Conservation (phyloP, 1,139 yeast species). For the Meyerozyma sp. region DNA sequence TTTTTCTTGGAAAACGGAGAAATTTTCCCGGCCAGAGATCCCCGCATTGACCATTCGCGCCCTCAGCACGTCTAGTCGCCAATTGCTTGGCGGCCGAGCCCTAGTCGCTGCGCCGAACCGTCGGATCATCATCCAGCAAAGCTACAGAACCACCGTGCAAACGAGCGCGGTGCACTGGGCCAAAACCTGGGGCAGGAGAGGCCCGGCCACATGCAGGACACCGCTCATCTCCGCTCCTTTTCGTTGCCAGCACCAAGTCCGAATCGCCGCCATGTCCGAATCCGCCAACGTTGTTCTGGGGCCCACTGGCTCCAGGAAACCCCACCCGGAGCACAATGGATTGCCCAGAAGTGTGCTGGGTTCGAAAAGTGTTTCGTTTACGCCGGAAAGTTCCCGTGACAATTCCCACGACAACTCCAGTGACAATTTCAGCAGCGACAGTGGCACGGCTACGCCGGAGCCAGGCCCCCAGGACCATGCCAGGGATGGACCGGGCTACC, state of each 20-base stretch:
- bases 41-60: not conserved
- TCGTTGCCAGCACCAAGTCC: not conserved
- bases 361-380: slow-evolving; percentile 16
- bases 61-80: not conserved
- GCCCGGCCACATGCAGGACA: not conserved
- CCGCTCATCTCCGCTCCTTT: slow-evolving; percentile 2
- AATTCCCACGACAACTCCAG: slow-evolving; percentile 5
- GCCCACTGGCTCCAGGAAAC: slow-evolving; percentile 6
- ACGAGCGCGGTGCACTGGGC: not conserved
- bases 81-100: not conserved
- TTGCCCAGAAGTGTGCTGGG: slow-evolving; percentile 15
- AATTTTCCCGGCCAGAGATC: not conserved
- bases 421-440: slow-evolving; percentile 10
- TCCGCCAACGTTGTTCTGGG: not conserved
- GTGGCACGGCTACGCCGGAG: slow-evolving; percentile 1
- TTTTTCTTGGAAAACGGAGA: not conserved
- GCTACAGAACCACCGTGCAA: not conserved
- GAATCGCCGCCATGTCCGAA: not conserved
- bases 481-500: not conserved
- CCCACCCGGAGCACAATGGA: slow-evolving; percentile 20
- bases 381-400: slow-evolving; percentile 7
- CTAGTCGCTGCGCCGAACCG: not conserved
- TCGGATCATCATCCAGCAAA: not conserved
- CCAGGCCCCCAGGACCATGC: not conserved
- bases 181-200: not conserved